Base-by-base conservation (phyloP, 192 early-diverging fungal species). In the Cetraspora pellucida region DNA sequence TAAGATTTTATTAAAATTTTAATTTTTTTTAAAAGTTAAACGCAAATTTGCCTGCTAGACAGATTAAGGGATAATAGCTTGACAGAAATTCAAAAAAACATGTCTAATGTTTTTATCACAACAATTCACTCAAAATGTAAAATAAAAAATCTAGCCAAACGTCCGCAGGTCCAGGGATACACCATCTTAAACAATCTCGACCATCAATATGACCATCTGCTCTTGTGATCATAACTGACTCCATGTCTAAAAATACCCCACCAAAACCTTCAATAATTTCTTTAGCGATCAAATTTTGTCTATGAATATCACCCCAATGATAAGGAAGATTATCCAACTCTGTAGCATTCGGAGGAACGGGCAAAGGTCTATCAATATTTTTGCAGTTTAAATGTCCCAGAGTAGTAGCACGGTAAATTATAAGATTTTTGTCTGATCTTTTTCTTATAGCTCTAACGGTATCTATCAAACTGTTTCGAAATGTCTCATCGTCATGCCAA, bases 161-260 rank as follows among this genome's bases (percentile, higher is more conserved):
- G 69, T 89, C 88, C 19, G 83, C 77, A 1, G 88, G 88, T 9
- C 88, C 88, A 6, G 88, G 88, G 30, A 87, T 82, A 74, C 84
- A 86, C 72, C 86, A 89, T 43, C 86, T 79, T 43, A 86, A 64
- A 82, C 88, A 89, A 61, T 89, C 88, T 25, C 78, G 81, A 11
- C 85, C 85, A 8, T 86, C 88, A 10, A 89, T 77, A 84, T 89
- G 85, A 0, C 83, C 88, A 77, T 89, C 88, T 0, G 84, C 81
- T 54, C 86, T 75, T 21, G 64, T 55, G 45, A 82, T 82, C 21
- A 81, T 77, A 79, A 85, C 80, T 10, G 74, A 71, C 21, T 80
- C 88, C 17, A 86, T 67, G 77, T 89, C 85, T 52, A 86, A 31
- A 70, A 77, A 89, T 25, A 89, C 78, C 0, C 88, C 88, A 17